Conservation (phyloP, 2,329 filamentous ascomycete genomes). For the Zalaria sp. region DNA sequence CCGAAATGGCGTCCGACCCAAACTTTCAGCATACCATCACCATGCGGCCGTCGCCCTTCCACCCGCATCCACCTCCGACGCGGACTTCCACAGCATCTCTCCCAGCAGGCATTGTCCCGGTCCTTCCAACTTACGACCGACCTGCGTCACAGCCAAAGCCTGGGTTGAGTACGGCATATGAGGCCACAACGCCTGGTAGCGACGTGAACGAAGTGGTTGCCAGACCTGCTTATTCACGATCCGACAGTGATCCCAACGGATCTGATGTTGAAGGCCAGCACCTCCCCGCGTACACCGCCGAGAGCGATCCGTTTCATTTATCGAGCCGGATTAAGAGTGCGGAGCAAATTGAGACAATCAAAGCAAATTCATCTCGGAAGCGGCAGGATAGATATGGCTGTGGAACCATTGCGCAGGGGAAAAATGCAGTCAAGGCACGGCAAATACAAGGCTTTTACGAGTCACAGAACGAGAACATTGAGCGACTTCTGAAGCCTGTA, state of each 20-base stretch:
- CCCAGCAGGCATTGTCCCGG: conserved; percentile 9
- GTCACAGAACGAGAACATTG: conserved; percentile 83
- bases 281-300: conserved; percentile 43
- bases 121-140: conserved; percentile 13
- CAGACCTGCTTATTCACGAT: conserved; percentile 18
- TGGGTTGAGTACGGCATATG: conserved; percentile 25
- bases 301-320: conserved; percentile 72
- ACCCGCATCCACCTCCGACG: conserved; percentile 17
- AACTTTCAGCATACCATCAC: conserved; percentile 34
- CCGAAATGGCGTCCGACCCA: conserved; percentile 23
- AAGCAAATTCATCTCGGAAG: conserved; percentile 68
- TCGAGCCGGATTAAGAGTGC: conserved; percentile 63
- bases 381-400: conserved; percentile 30
- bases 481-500: conserved; percentile 80
- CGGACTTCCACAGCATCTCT: conserved; percentile 8
- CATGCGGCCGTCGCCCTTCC: conserved; percentile 32
- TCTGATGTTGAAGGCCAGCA: conserved; percentile 32
- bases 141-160: conserved; percentile 12
- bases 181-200: conserved; percentile 14
- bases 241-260: conserved; percentile 13
- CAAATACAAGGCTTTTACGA: conserved; percentile 74
- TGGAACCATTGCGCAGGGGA: conserved; percentile 25
- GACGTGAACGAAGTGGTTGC: conserved; percentile 21
- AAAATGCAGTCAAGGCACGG: conserved; percentile 29
- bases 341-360: conserved; percentile 60